A percentile compares a stretch with the other conserved stretches of the same genome.
Conservation (phyloP, 345 rosid genomes). For the Salix arbutifolia region DNA sequence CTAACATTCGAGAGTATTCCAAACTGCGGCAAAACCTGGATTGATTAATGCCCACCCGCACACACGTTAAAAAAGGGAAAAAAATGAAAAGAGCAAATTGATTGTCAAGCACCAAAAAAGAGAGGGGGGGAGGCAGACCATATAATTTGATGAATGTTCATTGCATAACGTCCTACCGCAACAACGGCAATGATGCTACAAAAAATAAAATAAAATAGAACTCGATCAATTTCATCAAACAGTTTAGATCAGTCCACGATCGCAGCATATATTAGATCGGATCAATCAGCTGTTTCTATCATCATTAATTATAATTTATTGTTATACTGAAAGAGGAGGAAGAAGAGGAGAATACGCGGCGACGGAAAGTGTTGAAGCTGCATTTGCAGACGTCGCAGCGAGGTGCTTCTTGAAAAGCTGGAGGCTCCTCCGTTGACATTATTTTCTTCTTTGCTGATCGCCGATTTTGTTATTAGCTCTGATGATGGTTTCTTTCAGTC, state of each 20-base stretch:
- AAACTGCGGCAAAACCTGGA: constrained; percentile 63
- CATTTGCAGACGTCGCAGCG: constrained; percentile 77
- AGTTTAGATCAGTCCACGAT: not conserved
- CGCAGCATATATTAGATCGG: not conserved
- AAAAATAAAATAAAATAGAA: not conserved
- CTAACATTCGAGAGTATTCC: constrained; percentile 47
- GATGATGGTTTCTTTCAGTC: not conserved
- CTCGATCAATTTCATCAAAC: not conserved
- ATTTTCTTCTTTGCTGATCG: constrained; percentile 3
- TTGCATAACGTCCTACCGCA: constrained; percentile 69
- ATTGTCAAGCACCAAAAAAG: not conserved
- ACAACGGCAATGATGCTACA: constrained; percentile 78
- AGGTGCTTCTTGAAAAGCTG: constrained; percentile 60
- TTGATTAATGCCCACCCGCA: not conserved
- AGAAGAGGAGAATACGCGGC: constrained; percentile 39
- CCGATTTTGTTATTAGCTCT: not conserved
- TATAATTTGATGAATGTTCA: constrained; percentile 70
- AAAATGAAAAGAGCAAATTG: not conserved
- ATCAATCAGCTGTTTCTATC: not conserved
- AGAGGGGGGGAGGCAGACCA: constrained; percentile 30
- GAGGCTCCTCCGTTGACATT: constrained; percentile 64
- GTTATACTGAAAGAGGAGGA: not conserved
- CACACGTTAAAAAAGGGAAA: not conserved
- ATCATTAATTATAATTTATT: not conserved
- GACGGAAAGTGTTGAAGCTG: constrained; percentile 70